Evolutionary conservation across 176 grass and related monocot genomes (phyloP), one percentile per base, ranked within the genome.

Genomic region (Phragmites australis): DNA sequence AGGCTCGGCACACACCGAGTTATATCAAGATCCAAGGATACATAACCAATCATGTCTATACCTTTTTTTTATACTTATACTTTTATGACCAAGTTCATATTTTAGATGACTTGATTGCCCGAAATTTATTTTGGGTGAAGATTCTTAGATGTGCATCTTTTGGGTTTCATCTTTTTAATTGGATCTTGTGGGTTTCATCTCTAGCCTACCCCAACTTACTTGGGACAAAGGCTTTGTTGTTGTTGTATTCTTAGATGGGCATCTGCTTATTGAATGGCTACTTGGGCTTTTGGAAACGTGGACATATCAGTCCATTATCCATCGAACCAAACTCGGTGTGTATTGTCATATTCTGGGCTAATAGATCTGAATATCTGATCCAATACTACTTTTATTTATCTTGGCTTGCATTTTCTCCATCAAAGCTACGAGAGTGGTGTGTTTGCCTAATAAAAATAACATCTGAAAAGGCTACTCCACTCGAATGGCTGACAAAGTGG

Each of bases 401-500:
- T 81, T 76, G 51, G 9, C 68, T 79, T 37, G 34, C 34, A 37
- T 37, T 37, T 74, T 68, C 63, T 52, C 81, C 56, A 37, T 37
- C 34, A 37, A 37, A 37, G 34, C 47, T 86, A 75, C 12, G 23
- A 80, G 23, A 79, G 53, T 27, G 23, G 57, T 68, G 63, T 49
- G 55, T 42, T 23, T 74, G 19, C 50, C 44, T 74, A 18, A 70
- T 81, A 75, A 86, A 78, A 87, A 68, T 87, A 65, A 83, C 59
- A 41, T 62, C 39, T 55, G 22, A 37, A 40, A 74, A 53, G 52
- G 42, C 66, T 26, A 75, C 58, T 46, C 50, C 40, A 57, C 72
- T 68, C 26, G 22, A 26, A 55, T 58, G 14, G 29, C 9, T 67
- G 13, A 6, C 25, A 46, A 25, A 76, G 25, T 29, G 60, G 77